phyloP scores from a whole-genome alignment of 108 stramenopile species.

The Pseudonitzschia delicatissima region DNA sequence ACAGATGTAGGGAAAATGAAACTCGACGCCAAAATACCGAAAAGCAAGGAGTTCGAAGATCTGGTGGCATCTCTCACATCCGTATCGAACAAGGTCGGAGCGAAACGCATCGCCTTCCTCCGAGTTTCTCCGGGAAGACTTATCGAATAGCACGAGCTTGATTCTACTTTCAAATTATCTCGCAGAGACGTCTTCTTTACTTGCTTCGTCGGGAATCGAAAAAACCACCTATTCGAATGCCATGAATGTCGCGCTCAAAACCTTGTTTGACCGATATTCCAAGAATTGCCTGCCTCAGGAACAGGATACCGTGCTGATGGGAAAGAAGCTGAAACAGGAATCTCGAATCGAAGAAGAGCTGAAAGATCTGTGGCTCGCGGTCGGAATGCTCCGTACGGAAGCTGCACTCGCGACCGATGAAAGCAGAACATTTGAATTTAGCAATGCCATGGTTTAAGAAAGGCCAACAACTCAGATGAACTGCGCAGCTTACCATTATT shows the following conservation, averaged over 20 bases:
- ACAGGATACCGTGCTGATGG: background rate
- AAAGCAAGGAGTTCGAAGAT: background rate
- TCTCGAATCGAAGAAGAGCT: slow-evolving; percentile 1
- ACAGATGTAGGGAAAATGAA: background rate
- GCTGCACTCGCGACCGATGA: slow-evolving; percentile 2
- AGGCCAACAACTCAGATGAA: too few species aligned
- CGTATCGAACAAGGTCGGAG: slow-evolving; percentile 7
- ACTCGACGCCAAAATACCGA: background rate
- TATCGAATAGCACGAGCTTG: background rate
- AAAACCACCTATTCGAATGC: background rate
- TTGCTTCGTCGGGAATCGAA: background rate
- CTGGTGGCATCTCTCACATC: background rate
- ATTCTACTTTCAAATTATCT: slow-evolving; percentile 1
- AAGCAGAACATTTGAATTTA: background rate
- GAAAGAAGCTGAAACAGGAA: background rate
- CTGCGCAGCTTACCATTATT: too few species aligned
- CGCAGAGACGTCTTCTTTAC: background rate
- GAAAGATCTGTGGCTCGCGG: background rate
- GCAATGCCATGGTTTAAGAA: background rate
- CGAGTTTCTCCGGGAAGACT: background rate
- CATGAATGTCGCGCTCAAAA: background rate
- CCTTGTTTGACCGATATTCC: background rate
- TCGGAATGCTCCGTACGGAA: slow-evolving; percentile 16
- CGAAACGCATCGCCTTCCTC: background rate
- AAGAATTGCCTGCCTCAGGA: background rate